A percentile compares a stretch with the other conserved stretches of the same genome.
Conservation (phyloP, 2,329 filamentous ascomycete genomes). For the Scolecobasidium constrictum region DNA sequence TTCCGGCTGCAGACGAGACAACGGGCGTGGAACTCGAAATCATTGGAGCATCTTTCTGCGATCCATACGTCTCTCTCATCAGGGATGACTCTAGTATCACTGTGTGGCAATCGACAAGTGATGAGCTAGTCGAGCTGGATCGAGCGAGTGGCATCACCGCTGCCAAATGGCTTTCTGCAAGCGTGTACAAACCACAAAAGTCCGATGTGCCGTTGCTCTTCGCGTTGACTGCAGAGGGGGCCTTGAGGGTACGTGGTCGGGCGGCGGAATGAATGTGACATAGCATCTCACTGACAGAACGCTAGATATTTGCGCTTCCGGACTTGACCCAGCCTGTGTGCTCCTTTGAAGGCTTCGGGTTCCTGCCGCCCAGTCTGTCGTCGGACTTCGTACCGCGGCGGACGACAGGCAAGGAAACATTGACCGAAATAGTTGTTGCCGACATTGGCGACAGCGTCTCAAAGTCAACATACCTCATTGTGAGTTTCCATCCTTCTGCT, state of each 20-base stretch:
- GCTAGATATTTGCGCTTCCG: slow-evolving; percentile 64
- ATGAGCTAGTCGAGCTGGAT: slow-evolving; percentile 76
- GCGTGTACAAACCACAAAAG: slow-evolving; percentile 57
- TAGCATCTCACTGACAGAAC: too few species aligned
- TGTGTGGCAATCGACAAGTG: slow-evolving; percentile 64
- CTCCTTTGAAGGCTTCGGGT: slow-evolving; percentile 63
- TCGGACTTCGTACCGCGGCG: slow-evolving; percentile 59
- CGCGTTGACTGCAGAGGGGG: slow-evolving; percentile 63
- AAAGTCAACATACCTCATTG: slow-evolving; percentile 69
- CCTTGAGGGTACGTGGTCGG: slow-evolving; percentile 52
- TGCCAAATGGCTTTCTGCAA: slow-evolving; percentile 73
- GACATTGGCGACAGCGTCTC: slow-evolving; percentile 68
- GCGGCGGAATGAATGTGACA: neutral
- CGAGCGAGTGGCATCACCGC: slow-evolving; percentile 46
- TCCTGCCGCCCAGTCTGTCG: slow-evolving; percentile 66
- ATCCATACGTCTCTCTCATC: slow-evolving; percentile 75
- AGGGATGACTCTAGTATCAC: slow-evolving; percentile 74
- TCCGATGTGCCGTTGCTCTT: slow-evolving; percentile 57
- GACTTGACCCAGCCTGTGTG: slow-evolving; percentile 63
- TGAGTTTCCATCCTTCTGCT: slow-evolving; percentile 35
- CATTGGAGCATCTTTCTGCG: slow-evolving; percentile 69
- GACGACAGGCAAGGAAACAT: slow-evolving; percentile 57
- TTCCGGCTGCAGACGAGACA: slow-evolving; percentile 87
- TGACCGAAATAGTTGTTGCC: slow-evolving; percentile 73
- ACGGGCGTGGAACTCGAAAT: slow-evolving; percentile 71